Evolutionary conservation across 768 basidiomycete genomes (phyloP).

Genomic region (Russula virescens): DNA sequence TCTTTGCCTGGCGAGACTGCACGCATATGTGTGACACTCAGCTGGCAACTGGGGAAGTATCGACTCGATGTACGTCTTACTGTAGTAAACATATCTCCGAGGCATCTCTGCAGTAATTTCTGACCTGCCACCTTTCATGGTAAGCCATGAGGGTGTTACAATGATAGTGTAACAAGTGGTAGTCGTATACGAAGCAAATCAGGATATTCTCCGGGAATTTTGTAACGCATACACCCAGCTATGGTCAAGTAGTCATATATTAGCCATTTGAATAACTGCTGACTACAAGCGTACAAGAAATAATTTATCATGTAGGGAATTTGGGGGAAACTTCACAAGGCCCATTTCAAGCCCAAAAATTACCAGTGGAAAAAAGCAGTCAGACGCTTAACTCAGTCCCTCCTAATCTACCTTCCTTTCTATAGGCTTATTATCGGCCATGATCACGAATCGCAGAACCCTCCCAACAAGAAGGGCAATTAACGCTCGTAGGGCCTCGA

Average conservation of each 20-base stretch:
- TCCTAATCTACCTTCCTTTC: neutral
- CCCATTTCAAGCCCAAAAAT: neutral
- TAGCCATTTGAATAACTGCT: no score
- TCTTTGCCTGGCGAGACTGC: slow-evolving; percentile 33
- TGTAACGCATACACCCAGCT: slow-evolving; percentile 57
- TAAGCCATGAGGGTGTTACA: slow-evolving; percentile 67
- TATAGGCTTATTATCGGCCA: no score
- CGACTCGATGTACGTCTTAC: slow-evolving; percentile 53
- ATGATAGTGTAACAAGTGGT: slow-evolving; percentile 66
- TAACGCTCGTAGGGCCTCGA: neutral
- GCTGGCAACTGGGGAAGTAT: slow-evolving; percentile 51
- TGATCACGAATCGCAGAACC: neutral
- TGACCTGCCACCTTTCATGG: slow-evolving; percentile 66
- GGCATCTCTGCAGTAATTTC: slow-evolving; percentile 30
- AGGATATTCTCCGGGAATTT: slow-evolving; percentile 68
- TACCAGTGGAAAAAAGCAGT: no score
- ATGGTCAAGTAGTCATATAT: no score
- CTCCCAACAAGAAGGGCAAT: neutral
- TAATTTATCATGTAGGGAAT: no score
- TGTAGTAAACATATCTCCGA: neutral
- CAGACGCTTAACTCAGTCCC: no score
- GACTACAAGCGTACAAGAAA: no score
- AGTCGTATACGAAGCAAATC: slow-evolving; percentile 68
- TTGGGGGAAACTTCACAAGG: no score
- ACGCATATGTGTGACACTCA: slow-evolving; percentile 44